Evolutionary conservation across 2,329 filamentous ascomycete species (phyloP).

Genomic region (Calonectria multiphialidica): DNA sequence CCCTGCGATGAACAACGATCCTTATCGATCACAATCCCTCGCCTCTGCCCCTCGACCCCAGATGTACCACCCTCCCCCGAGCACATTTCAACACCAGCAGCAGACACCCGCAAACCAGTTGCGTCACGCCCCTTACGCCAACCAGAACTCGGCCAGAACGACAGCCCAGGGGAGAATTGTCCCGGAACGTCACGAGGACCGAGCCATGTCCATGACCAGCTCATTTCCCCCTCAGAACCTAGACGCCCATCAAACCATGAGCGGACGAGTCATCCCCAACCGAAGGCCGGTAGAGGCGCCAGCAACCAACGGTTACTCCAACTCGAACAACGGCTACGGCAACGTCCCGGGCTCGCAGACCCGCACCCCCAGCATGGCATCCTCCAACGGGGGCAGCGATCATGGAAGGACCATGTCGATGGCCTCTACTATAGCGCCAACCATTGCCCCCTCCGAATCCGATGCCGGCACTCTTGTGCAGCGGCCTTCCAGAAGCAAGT

Average conservation of each 20-base stretch:
- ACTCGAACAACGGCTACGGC: constrained; percentile 53
- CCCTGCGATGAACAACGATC: constrained; percentile 82
- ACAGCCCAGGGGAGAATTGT: constrained; percentile 93
- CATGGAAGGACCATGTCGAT: constrained; percentile 85
- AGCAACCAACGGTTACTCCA: constrained; percentile 50
- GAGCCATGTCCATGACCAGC: constrained; percentile 95
- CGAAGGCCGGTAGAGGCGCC: constrained; percentile 61
- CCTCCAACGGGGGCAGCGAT: constrained; percentile 61
- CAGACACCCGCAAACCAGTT: constrained; percentile 79
- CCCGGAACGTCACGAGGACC: constrained; percentile 90
- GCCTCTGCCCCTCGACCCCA: constrained; percentile 80
- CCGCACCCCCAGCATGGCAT: constrained; percentile 72
- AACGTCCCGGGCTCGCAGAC: constrained; percentile 66
- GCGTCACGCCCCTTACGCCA: constrained; percentile 79
- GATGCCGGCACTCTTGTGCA: constrained; percentile 63
- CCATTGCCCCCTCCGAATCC: constrained; percentile 73
- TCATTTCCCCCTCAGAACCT: constrained; percentile 76
- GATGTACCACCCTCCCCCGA: constrained; percentile 75
- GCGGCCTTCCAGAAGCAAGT: constrained; percentile 69
- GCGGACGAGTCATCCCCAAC: constrained; percentile 89
- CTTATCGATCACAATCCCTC: constrained; percentile 93
- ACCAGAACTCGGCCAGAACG: constrained; percentile 76
- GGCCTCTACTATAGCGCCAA: constrained; percentile 84
- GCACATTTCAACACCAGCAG: constrained; percentile 59
- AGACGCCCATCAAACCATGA: constrained; percentile 91